Evolutionary conservation across 2,329 filamentous ascomycete genomes (phyloP).

Genomic region (Leptosphaerulina australis): DNA sequence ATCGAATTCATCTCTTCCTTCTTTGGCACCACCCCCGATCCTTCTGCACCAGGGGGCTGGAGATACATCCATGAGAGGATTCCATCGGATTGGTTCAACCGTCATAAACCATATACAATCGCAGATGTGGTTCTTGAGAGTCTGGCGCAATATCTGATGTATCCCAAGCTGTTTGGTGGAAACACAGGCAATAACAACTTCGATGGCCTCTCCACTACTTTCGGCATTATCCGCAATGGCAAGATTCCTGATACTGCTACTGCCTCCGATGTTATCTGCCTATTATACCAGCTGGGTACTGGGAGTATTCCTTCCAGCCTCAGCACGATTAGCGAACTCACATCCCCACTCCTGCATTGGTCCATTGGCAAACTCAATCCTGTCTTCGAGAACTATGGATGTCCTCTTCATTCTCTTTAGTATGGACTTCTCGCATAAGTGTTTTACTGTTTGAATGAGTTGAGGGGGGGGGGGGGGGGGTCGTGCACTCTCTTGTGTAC

Average conservation of each 20-base stretch:
- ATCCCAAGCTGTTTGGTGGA: slow-evolving; percentile 55
- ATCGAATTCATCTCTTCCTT: slow-evolving; percentile 29
- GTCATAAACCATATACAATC: slow-evolving; percentile 43
- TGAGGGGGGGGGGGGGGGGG: no score
- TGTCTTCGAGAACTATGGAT: slow-evolving; percentile 37
- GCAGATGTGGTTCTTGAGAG: slow-evolving; percentile 50
- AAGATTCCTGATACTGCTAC: slow-evolving; percentile 38
- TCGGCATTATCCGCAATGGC: slow-evolving; percentile 50
- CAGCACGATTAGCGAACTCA: no score
- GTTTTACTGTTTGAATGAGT: slow-evolving; percentile 3
- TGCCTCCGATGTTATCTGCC: slow-evolving; percentile 42
- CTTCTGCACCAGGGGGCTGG: slow-evolving; percentile 46
- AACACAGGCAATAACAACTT: slow-evolving; percentile 50
- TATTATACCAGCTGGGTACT: slow-evolving; percentile 54
- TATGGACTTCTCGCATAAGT: slow-evolving; percentile 45
- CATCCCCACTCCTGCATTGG: slow-evolving; percentile 26
- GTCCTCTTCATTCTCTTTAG: slow-evolving; percentile 52
- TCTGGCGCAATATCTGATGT: slow-evolving; percentile 49
- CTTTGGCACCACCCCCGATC: slow-evolving; percentile 52
- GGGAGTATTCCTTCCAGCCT: slow-evolving; percentile 43
- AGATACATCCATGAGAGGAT: slow-evolving; percentile 48
- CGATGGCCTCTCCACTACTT: slow-evolving; percentile 43
- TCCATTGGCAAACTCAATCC: slow-evolving; percentile 30
- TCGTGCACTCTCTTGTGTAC: no score
- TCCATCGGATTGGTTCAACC: slow-evolving; percentile 51